A percentile compares a stretch with the other conserved stretches of the same genome.
Conservation (phyloP, 176 grass and related monocot genomes). For the Oryza punctata region DNA sequence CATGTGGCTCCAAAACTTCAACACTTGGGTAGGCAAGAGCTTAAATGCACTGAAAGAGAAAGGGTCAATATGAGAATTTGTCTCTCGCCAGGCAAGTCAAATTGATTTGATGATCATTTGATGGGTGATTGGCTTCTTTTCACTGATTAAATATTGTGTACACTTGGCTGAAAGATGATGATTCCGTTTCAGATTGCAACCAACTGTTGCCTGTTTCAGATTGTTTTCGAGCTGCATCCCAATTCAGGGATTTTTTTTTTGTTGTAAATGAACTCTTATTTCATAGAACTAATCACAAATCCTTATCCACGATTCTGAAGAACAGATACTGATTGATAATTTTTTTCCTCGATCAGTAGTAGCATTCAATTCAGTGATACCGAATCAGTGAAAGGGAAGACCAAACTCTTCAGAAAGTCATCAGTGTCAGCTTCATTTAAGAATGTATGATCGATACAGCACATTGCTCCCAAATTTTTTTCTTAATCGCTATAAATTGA, state of each 20-base stretch:
- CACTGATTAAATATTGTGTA: background rate
- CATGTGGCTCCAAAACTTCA: conserved; percentile 26
- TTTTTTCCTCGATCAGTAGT: background rate
- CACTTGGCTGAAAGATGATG: background rate
- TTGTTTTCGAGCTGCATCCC: background rate
- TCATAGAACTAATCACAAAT: background rate
- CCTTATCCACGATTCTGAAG: background rate
- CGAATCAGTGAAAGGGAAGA: background rate
- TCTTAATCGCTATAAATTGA: background rate
- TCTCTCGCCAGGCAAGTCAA: background rate
- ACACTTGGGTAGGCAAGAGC: background rate
- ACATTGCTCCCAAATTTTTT: background rate
- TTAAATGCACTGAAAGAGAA: conserved; percentile 17
- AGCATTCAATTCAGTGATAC: background rate
- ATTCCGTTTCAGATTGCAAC: background rate
- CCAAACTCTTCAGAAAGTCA: background rate
- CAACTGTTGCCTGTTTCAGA: background rate
- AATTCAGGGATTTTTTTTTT: background rate
- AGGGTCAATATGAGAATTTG: background rate
- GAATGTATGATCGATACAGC: background rate
- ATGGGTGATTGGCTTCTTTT: background rate
- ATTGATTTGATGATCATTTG: conserved; percentile 4
- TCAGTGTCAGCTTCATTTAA: conserved; percentile 31
- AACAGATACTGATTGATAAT: background rate
- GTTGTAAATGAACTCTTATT: background rate